Evolutionary conservation across 2,329 filamentous ascomycete species (phyloP), one percentile per base, ranked within the genome.

Genomic region (Colletotrichum sublineola): DNA sequence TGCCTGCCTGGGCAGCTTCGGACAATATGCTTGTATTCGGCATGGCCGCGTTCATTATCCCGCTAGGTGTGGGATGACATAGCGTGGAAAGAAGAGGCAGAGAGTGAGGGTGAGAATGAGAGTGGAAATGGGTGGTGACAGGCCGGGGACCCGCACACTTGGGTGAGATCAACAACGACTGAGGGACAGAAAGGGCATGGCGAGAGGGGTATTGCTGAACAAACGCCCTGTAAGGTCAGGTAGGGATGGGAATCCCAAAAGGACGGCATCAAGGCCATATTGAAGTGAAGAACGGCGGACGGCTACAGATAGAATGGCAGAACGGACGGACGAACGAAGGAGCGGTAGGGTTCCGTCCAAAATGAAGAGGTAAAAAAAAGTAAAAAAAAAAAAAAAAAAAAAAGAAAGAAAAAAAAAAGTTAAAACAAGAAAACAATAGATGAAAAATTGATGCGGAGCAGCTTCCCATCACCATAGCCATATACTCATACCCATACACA

Each of bases 11-110:
- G 53, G 18, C 36, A 14, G 9, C n/a, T 40, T 69, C 69, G 66
- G 69, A n/a, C 66, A 29, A 60, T 33, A 72, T 64, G 66, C 66
- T 69, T 72, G 66, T 42, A 62, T 65, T 69, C 60, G 70, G 70
- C 36, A 65, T 69, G 46, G 60, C 66, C 66, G 66, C 31, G 38
- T 42, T 33, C 5, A 8, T 48, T 15, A 2, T 33, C 40, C 15
- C 18, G 15, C 15, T 24, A 18, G 42, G 18, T 15, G 9, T 6
- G 7, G 8, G 55, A 58, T 12, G 29, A 56, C 15, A n/a, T 18
- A 11, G 5, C n/a, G n/a, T 48, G 52, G 40, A 24, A 50, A n/a
- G 9, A 48, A 9, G 20, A 24, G 4, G 46, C 11, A 24, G 46
- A 46, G 44, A 11, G 42, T 44, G 50, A 44, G 7, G 20, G 44